Base-by-base conservation (phyloP, 176 grass and related monocot species). In the Bolboschoenus planiculmis region DNA sequence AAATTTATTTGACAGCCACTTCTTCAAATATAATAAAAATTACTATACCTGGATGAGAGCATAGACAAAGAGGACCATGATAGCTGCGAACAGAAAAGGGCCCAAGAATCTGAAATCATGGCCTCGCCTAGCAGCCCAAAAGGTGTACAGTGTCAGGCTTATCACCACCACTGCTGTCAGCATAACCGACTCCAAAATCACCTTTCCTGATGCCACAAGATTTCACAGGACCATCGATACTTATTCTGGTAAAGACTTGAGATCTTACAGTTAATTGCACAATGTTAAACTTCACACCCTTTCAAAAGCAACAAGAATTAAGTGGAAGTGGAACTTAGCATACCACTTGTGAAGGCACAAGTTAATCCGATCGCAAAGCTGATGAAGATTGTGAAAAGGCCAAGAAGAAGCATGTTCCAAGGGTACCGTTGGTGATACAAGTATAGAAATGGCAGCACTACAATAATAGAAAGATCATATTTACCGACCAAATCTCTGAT, bases 81-180 rank as follows among this genome's bases (percentile, higher is more conserved):
- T 57, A 51, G 84, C 67, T 4, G 86, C 59, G 63, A 81, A 88
- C 10, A 92, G 77, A 68, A 95, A 92, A 13, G 89, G 89, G 7
- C 4, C 68, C 51, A 86, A 73, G 83, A 94, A 91, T 13, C 42
- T 50, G 34, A 95, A 95, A 7, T 95, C 86, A 27, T 74, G 63
- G 23, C 90, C 88, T 84, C 59, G 88, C n/a, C 78, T 85, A 15
- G 80, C 86, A 0, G 90, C 90, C 93, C 84, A 92, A 78, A 92
- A 95, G n/a, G 93, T 92, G 74, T 87, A 95, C 1, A 90, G 11
- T 51, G 90, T 92, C 14, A 95, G 88, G 53, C 40, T 84, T 0
- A 86, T 9, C 1, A 95, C 84, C 10, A 89, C 65, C 40, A 82
- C 30, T 3, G 88, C 86, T 23, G 90, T 92, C 9, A 90, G 84